Base-by-base conservation (phyloP, 148 eudicot species). In the Cornus suecica region DNA sequence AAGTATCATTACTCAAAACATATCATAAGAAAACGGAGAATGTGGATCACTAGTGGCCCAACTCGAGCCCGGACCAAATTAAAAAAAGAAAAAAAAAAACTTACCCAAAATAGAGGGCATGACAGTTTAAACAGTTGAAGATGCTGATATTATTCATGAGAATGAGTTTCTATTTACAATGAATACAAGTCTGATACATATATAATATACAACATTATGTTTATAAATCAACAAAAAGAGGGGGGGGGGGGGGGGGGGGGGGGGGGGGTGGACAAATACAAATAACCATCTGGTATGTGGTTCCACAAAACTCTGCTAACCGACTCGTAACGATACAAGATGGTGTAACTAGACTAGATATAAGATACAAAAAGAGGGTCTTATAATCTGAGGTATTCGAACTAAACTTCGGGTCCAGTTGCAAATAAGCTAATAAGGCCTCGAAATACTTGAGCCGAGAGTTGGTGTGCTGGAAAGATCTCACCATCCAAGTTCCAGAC, bases 401-500 rank as follows among this genome's bases (percentile, higher is more conserved):
- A 30, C 74, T 83, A 93, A 54, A 80, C 92, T 79, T 88, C 89
- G 66, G 98, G 98, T 65, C 99, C 99, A 30, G 91, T 54, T 29
- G 98, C 99, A 76, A 96, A 96, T 85, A 96, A 88, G 86, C 87
- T 88, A 75, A 96, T 68, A 32, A 96, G 94, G 67, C 99, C 97
- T 14, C 98, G 92, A 24, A 91, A 88, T 52, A 96, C 99, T 89
- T 93, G 99, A 41, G 90, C 99, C 3, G 99, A 96, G 58, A 96
- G 86, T 81, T 93, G 85, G 72, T 96, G 94, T 25, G 98, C 99
- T 73, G 62, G 83, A 71, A 96, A 86, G 72, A 93, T 65, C 83
- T 96, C 99, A 2, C 99, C 99, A 37, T 96, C 99, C 78, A 96
- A 81, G 68, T 96, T 96, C 99, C 99, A 96, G 18, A 86, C 85